Conservation (phyloP, 129 eudicot species). For the Pulicaria dysenterica region DNA sequence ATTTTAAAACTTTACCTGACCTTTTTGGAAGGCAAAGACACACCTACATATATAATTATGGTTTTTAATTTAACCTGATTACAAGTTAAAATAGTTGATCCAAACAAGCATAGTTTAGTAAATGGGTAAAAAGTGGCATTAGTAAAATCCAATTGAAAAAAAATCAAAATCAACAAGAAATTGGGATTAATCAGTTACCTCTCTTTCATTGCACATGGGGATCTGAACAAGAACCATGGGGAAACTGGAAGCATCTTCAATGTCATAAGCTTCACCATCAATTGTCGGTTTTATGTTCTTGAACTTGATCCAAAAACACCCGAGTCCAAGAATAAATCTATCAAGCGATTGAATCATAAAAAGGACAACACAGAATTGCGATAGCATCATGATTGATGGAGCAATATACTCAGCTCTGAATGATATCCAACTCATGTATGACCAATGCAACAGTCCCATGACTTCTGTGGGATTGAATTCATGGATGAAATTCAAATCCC, state of each 20-base stretch:
- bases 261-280: conserved; percentile 48
- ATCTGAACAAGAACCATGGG: conserved; percentile 98
- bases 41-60: too few relatives aligned
- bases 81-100: background rate
- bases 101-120: background rate
- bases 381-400: conserved; percentile 50
- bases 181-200: conserved; percentile 44
- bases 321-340: conserved; percentile 63
- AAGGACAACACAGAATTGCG: conserved; percentile 73
- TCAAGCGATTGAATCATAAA: conserved; percentile 89
- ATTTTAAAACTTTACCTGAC: too few relatives aligned
- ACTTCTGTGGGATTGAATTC: conserved; percentile 57
- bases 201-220: conserved; percentile 96
- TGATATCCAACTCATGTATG: conserved; percentile 68
- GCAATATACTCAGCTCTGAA: conserved; percentile 77
- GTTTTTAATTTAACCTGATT: background rate
- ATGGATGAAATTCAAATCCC: conserved; percentile 69
- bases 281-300: conserved; percentile 67
- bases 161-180: background rate
- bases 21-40: too few relatives aligned
- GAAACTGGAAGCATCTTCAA: conserved; percentile 60
- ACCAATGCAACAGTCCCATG: conserved; percentile 55
- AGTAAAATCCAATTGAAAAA: background rate
- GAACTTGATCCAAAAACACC: conserved; percentile 83
- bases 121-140: background rate